A percentile compares a stretch with the other conserved stretches of the same genome.
These are phyloP conservation scores for Xylaria venustula DNA, from an alignment of 495 filamentous ascomycete genomes.

Conservation along the genomic window DNA sequence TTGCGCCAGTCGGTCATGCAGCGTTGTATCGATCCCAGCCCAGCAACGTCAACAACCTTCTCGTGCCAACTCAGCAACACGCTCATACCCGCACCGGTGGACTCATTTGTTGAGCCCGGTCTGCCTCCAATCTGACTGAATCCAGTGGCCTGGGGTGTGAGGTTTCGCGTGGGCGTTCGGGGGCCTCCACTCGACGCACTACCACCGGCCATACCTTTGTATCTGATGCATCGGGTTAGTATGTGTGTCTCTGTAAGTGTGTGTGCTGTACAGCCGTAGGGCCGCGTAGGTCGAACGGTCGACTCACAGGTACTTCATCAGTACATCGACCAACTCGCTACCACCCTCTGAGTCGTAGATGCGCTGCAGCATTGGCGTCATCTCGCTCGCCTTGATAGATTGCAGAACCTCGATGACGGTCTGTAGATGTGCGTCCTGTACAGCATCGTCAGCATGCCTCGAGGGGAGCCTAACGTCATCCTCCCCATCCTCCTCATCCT, in stretches of 20 bases:
- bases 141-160: conserved; percentile 76
- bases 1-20: conserved; percentile 91
- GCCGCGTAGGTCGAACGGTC: background rate
- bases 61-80: conserved; percentile 94
- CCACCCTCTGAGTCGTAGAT: conserved; percentile 72
- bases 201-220: conserved; percentile 76
- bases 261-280: background rate
- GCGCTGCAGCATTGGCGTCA: conserved; percentile 76
- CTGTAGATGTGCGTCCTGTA: conserved; percentile 70
- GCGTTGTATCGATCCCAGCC: conserved; percentile 80
- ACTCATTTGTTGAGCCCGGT: conserved; percentile 63
- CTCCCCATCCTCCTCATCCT: background rate
- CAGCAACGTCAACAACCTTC: conserved; percentile 88
- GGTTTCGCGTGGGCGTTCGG: conserved; percentile 41
- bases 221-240: conserved; percentile 40
- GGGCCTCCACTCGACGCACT: conserved; percentile 28
- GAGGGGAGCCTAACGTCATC: background rate
- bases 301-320: conserved; percentile 75
- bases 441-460: conserved; percentile 26
- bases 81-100: conserved; percentile 85
- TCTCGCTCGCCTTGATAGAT: conserved; percentile 85
- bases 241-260: background rate
- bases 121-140: conserved; percentile 80
- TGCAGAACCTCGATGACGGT: conserved; percentile 86
- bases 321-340: conserved; percentile 66